Percentiles rank a stretch among this genome's conserved stretches.
Evolutionary conservation across 1,284 basidiomycete genomes (phyloP).

Genomic region (Marasmius tenuissimus): DNA sequence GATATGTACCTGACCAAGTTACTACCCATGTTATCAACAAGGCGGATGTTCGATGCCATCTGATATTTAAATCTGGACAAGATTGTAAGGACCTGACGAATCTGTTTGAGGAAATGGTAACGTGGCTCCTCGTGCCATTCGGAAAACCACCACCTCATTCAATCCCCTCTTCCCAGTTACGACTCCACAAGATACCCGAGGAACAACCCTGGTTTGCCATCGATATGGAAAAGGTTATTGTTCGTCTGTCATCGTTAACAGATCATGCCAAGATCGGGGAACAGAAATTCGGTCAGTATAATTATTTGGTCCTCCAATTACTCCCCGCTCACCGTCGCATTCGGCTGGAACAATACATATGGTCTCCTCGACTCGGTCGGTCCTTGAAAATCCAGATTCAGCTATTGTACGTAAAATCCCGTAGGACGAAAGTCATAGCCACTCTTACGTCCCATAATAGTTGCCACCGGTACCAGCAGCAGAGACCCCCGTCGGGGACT

Average conservation of each 20-base stretch:
- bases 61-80: conserved; percentile 45
- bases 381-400: not conserved
- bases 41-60: conserved; percentile 58
- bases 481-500: not conserved
- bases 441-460: conserved; percentile 1
- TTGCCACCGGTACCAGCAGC: not conserved
- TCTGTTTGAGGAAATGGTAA: conserved; percentile 56
- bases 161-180: conserved; percentile 32
- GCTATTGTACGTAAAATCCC: conserved; percentile 26
- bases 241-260: conserved; percentile 31
- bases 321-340: not conserved
- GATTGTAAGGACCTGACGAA: conserved; percentile 43
- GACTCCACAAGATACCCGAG: conserved; percentile 38
- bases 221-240: conserved; percentile 24
- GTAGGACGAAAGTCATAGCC: conserved; percentile 6
- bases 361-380: not conserved
- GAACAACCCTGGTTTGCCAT: conserved; percentile 30
- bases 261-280: conserved; percentile 8
- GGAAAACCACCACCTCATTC: conserved; percentile 3
- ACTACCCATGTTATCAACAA: conserved; percentile 23
- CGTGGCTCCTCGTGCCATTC: conserved; percentile 17
- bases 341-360: not conserved
- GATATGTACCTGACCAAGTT: conserved; percentile 9
- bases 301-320: not conserved
- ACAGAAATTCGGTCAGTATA: conserved; percentile 18